Evolutionary conservation across 202 grass and related monocot genomes (phyloP).

Genomic region (Zoysia matrella): DNA sequence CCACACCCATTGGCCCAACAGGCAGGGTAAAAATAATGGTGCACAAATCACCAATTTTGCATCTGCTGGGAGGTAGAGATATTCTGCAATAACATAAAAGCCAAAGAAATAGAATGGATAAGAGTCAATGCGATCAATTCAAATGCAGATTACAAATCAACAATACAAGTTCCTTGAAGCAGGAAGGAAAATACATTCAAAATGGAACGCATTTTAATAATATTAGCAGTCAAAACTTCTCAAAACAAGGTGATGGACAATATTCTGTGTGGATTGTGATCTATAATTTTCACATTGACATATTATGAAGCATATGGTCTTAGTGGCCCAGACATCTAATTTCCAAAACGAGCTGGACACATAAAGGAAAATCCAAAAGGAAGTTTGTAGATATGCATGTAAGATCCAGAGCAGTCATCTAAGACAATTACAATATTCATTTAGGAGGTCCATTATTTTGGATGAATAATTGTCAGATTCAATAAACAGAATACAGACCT

Average conservation of each 20-base stretch:
- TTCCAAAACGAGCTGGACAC: constrained; percentile 15
- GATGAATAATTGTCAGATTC: background rate
- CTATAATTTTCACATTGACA: background rate
- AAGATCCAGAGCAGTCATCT: background rate
- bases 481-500: constrained; percentile 54
- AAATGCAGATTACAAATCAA: constrained; percentile 20
- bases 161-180: background rate
- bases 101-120: background rate
- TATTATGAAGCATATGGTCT: background rate
- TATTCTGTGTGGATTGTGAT: too few relatives aligned
- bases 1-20: constrained; percentile 31
- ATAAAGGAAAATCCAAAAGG: constrained; percentile 1
- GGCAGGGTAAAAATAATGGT: constrained; percentile 32
- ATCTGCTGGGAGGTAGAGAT: constrained; percentile 25
- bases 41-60: constrained; percentile 36
- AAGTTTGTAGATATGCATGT: background rate
- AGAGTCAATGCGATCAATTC: background rate
- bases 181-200: constrained; percentile 10
- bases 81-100: constrained; percentile 27
- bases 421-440: constrained; percentile 2
- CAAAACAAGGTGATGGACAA: too few relatives aligned
- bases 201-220: background rate
- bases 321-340: background rate
- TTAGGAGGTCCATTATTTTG: constrained; percentile 18
- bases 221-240: background rate